Evolutionary conservation across 2,329 filamentous ascomycete species (phyloP).

Genomic region (Cordyceps fumosorosea): DNA sequence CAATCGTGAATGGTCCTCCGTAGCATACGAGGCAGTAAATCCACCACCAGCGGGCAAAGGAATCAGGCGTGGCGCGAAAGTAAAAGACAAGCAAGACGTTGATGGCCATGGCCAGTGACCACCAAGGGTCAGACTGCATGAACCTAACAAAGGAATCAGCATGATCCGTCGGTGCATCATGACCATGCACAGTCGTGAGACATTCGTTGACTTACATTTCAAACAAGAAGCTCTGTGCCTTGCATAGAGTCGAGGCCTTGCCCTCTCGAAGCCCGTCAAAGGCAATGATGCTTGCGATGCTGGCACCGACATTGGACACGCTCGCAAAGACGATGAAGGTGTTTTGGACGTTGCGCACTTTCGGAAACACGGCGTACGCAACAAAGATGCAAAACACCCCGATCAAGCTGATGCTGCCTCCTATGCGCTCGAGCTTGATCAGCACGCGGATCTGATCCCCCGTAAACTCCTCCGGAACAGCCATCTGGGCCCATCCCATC

Average conservation of each 20-base stretch:
- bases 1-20: conserved; percentile 61
- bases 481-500: conserved; percentile 6
- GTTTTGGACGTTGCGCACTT: conserved; percentile 52
- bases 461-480: conserved; percentile 23
- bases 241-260: conserved; percentile 50
- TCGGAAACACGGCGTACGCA: conserved; percentile 43
- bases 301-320: conserved; percentile 52
- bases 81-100: conserved; percentile 71
- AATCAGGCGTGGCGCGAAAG: conserved; percentile 53
- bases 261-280: conserved; percentile 55
- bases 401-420: conserved; percentile 46
- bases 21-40: conserved; percentile 66
- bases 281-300: conserved; percentile 64
- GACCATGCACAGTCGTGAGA: neutral
- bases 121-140: conserved; percentile 69
- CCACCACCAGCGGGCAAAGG: conserved; percentile 67
- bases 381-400: conserved; percentile 46
- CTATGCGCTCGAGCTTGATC: conserved; percentile 44
- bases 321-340: conserved; percentile 57
- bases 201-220: conserved; percentile 51
- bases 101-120: conserved; percentile 75
- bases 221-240: conserved; percentile 53
- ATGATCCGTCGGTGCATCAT: neutral
- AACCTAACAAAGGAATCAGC: conserved; percentile 45
- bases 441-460: conserved; percentile 34